phyloP scores from a whole-genome alignment of 2,329 filamentous ascomycete genomes.

The Trichoderma atroviride region DNA sequence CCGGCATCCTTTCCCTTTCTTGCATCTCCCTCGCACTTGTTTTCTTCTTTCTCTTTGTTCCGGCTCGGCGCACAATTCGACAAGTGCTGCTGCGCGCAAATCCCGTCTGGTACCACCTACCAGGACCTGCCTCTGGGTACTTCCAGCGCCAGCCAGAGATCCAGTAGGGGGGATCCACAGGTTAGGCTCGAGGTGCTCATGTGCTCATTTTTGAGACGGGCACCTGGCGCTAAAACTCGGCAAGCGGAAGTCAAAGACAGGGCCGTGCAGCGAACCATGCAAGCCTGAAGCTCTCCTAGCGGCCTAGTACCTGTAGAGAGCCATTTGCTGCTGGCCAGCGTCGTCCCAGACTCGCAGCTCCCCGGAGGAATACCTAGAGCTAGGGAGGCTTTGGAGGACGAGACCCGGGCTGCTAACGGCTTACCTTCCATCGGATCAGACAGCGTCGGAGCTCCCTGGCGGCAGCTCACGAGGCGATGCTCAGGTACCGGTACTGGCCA shows the following conservation, averaged over 20 bases:
- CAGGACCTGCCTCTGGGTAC: not conserved
- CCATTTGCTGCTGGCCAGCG: constrained; percentile 2
- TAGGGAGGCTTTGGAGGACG: constrained; percentile 1
- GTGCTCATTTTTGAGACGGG: constrained; percentile 49
- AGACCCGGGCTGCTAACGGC: constrained; percentile 17
- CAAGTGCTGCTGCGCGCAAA: not conserved
- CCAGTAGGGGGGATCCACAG: constrained; percentile 38
- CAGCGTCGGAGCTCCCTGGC: not conserved
- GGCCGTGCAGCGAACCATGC: constrained; percentile 26
- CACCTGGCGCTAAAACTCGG: constrained; percentile 46
- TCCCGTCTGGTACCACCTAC: constrained; percentile 2
- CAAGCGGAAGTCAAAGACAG: constrained; percentile 40
- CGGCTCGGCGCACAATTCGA: not conserved
- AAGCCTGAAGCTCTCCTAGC: constrained; percentile 17
- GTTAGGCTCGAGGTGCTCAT: constrained; percentile 49
- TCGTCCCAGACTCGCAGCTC: constrained; percentile 3
- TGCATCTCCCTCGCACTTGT: not conserved
- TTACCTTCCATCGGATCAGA: constrained; percentile 8
- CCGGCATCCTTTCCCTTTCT: not conserved
- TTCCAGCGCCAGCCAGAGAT: constrained; percentile 9
- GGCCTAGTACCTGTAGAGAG: constrained; percentile 14
- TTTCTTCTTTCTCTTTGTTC: not conserved
- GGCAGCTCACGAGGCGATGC: constrained; percentile 9
- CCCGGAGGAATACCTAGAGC: not conserved
- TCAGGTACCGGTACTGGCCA: not conserved